Evolutionary conservation across 148 eudicot species (phyloP).

Genomic region (Rheum nobile): DNA sequence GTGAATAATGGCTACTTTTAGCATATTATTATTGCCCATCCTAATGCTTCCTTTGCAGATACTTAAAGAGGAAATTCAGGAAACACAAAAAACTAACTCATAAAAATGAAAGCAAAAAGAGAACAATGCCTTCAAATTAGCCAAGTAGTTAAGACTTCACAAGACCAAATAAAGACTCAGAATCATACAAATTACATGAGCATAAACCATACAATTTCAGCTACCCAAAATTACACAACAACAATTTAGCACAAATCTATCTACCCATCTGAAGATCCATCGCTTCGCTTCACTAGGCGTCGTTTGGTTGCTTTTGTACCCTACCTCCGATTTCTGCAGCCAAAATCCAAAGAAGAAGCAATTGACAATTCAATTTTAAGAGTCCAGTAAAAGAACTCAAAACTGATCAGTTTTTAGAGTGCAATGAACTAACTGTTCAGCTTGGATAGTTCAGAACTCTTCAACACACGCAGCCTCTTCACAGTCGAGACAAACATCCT

Average conservation of each 20-base stretch:
- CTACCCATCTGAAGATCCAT: neutral
- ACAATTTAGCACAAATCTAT: neutral
- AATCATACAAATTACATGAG: neutral
- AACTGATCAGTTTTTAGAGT: neutral
- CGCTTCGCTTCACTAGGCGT: neutral
- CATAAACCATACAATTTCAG: neutral
- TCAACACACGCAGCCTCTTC: conserved; percentile 85
- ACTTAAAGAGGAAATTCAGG: neutral
- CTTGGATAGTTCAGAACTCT: conserved; percentile 61
- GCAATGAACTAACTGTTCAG: conserved; percentile 41
- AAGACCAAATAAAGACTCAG: neutral
- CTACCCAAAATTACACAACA: conserved; percentile 4
- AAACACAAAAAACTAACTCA: neutral
- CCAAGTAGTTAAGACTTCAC: neutral
- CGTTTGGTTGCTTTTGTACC: neutral
- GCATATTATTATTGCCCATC: too few relatives aligned
- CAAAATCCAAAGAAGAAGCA: neutral
- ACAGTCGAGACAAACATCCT: conserved; percentile 89
- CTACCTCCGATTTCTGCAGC: neutral
- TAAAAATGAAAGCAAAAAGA: conserved; percentile 1
- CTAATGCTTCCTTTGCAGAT: neutral
- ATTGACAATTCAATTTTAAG: neutral
- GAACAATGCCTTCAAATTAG: conserved; percentile 2
- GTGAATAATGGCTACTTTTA: neutral
- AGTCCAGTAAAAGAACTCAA: neutral